Base-by-base conservation (phyloP, 75 land plant genomes). In the Pinus albicaulis region DNA sequence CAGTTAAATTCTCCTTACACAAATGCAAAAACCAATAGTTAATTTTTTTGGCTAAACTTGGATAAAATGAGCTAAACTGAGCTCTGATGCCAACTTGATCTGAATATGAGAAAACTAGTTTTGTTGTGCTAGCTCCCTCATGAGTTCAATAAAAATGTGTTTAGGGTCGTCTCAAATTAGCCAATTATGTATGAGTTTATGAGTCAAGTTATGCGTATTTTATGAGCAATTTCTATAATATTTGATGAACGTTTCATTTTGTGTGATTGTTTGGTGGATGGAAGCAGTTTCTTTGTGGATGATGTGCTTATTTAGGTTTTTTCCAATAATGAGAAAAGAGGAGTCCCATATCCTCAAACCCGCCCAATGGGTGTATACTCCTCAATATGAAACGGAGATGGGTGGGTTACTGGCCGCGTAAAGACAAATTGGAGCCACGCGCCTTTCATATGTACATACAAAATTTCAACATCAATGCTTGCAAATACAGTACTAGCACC, bases 311-410 rank as follows among this genome's bases (percentile, higher is more conserved):
- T 90, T 1, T 79, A 90, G 2, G 77, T 77, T 0, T 90, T 80
- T 64, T 20, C 60, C 5, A 88, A 88, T 74, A 83, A 66, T 59
- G 74, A 74, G 19, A 73, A 74, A 48, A 48, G 10, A 19, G 34
- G 36, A 79, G 85, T 41, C 78, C 72, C 25, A 59, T 82, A 7
- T 86, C 88, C 90, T 4, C 72, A 74, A 13, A 76, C 56, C 28
- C 79, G 86, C 69, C 83, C 84, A 1, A 88, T 90, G 90, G 80
- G 82, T 1, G 55, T 90, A 13, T 86, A 75, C 63, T 78, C 78
- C 0, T 86, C 89, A 28, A 59, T 90, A 56, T 90, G 92, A 90
- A 88, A 90, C 59, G 92, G 86, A 13, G 90, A 87, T 7, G 76
- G 80, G 13, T 90, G 92, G 92, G 92, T 89, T 0, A 90, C 92